Evolutionary conservation across 352 stramenopile species (phyloP), one percentile per base, ranked within the genome.

Genomic region (Pythium coloratum): DNA sequence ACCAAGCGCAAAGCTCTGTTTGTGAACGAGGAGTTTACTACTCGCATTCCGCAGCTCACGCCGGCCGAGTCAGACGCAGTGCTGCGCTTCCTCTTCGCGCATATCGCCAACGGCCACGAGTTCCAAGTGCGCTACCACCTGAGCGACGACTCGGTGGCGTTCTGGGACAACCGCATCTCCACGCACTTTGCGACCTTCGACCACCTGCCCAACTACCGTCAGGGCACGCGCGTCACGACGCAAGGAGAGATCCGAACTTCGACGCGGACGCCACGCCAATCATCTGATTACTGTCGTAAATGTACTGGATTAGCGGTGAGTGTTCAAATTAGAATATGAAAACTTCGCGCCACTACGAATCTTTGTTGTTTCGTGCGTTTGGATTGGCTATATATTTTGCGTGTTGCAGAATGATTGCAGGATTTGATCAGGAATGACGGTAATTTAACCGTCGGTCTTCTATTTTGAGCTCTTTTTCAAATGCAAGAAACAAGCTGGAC

Each of bases 21-120:
- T 46, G 76, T 81, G 24, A 84, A 84, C 55, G 42, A 58, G 2
- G 67, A 47, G 3, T 84, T 81, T 59, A 84, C 76, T 2, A 73
- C 51, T 10, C 74, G 74, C 18, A 84, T 84, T 49, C 55, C 55
- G 30, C 62, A 81, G 46, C 66, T 84, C 7, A 80, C 74, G 13
- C 59, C 57, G 47, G 59, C 59, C 49, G 76, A 84, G 46, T 83
- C 76, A n/a, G 76, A 76, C 75, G 59, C 64, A 6, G 26, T 70
- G 47, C 49, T 70, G 26, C 64, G 64, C 6, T 65, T 70, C 32
- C 54, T 79, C 5, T 69, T 62, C 60, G 59, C 65, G n/a, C 73
- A 79, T 60, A 63, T 76, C 33, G 46, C 49, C 8, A 49, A 72
- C 24, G 73, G 73, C 18, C 73, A 79, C 56, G 73, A 79, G 66